These are phyloP conservation scores for Akanthomyces dipterigenus DNA, from an alignment of 2,329 filamentous ascomycete species.

Conservation along the genomic window DNA sequence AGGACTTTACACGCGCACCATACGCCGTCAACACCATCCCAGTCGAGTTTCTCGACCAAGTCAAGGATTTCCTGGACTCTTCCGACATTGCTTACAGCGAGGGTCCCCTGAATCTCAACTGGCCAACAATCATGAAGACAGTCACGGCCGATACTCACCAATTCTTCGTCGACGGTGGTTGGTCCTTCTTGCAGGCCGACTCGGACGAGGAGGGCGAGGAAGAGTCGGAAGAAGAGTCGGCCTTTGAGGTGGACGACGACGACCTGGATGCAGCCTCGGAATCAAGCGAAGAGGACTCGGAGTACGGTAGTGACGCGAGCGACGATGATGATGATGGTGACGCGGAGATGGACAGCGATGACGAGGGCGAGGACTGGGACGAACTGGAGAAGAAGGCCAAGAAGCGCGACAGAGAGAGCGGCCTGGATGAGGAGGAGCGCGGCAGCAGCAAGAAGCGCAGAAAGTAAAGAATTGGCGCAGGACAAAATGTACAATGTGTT, in stretches of 20 bases:
- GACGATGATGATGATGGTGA: constrained; percentile 69
- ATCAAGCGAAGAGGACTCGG: constrained; percentile 73
- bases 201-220: constrained; percentile 78
- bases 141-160: constrained; percentile 88
- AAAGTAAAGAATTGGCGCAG: constrained; percentile 20
- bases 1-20: constrained; percentile 86
- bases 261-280: constrained; percentile 79
- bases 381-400: constrained; percentile 87
- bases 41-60: constrained; percentile 85
- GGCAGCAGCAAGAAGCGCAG: constrained; percentile 57
- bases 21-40: constrained; percentile 98
- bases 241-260: constrained; percentile 83
- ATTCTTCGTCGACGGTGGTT: constrained; percentile 93
- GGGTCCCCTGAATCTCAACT: constrained; percentile 95
- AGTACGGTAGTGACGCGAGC: constrained; percentile 85
- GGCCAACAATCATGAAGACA: constrained; percentile 99
- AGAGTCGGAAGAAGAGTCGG: constrained; percentile 82
- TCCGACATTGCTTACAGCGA: constrained; percentile 93
- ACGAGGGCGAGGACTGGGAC: constrained; percentile 87
- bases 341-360: constrained; percentile 59
- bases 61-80: constrained; percentile 96
- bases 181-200: constrained; percentile 84
- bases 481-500: background rate
- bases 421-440: constrained; percentile 58
- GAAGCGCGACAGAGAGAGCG: constrained; percentile 66